Conservation (phyloP, 2,329 filamentous ascomycete genomes). For the Domatiomyces globalis region DNA sequence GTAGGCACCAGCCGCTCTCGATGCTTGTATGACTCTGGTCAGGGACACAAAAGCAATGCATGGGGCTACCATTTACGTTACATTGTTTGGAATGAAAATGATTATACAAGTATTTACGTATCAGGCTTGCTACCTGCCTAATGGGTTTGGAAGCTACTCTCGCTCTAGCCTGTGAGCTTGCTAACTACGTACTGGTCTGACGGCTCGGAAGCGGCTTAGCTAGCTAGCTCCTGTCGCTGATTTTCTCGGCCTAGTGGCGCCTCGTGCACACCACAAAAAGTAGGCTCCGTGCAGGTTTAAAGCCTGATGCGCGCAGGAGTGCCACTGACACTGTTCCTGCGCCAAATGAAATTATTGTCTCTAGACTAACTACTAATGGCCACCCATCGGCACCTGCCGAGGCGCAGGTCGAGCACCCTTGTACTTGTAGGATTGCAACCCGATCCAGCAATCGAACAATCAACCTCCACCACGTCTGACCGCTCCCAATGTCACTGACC, state of each 20-base stretch:
- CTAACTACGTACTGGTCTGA: too few relatives aligned
- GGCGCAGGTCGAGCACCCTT: background rate
- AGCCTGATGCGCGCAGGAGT: too few relatives aligned
- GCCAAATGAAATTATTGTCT: background rate
- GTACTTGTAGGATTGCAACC: background rate
- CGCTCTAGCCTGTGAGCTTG: background rate
- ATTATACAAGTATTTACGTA: too few relatives aligned
- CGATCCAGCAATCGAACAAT: background rate
- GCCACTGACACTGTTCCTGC: background rate
- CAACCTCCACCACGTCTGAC: background rate
- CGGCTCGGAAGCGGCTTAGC: background rate
- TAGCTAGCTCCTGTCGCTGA: background rate
- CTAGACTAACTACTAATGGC: background rate
- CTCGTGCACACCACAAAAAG: background rate
- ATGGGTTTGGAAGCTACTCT: too few relatives aligned
- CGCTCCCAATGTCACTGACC: too few relatives aligned
- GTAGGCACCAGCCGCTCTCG: too few relatives aligned
- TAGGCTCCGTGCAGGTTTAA: background rate
- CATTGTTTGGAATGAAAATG: too few relatives aligned
- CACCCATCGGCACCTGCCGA: background rate
- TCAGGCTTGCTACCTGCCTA: too few relatives aligned
- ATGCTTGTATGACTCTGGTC: too few relatives aligned
- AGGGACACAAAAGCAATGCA: too few relatives aligned
- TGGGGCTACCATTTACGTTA: too few relatives aligned
- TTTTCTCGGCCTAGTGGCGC: background rate